Base-by-base conservation (phyloP, 1,139 yeast species). In the Debaryomyces sp. region DNA sequence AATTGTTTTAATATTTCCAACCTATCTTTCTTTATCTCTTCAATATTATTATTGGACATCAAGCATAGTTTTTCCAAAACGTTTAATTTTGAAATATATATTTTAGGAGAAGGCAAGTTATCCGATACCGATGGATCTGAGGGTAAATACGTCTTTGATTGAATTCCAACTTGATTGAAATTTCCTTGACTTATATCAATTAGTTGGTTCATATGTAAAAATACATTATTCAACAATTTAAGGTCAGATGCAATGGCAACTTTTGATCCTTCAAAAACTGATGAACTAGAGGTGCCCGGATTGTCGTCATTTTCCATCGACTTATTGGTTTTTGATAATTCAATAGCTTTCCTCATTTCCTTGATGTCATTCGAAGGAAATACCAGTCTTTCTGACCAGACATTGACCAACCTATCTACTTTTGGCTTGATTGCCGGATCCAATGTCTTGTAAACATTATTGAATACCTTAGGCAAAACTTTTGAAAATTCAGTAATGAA, bases 311-410 rank as follows among this genome's bases (percentile, higher is more conserved):
- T 13, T 8, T 36, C 53, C 7, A 49, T 41, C 13, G 44, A 3
- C 18, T 51, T 41, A 17, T 51, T 46, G 26, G 48, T 45, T 6
- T 54, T 48, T 18, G 65, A 60, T 43, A 59, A 51, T 26, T 66
- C 65, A 7, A 80, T 57, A 1, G 73, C 68, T 10, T 56, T 59
- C 39, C 70, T 73, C 58, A 87, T 71, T n/a, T 64, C 65, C 7
- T 63, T 61, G 43, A 85, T 71, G 22, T 77, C 81, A 1, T 60
- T 60, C 0, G 62, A 59, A 2, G 73, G 54, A 56, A 87, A 89
- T 1, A 90, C 80, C 23, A 64, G 62, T 45, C 97, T 71, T 50
- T 88, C 88, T 46, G 77, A 77, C 96, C 96, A 88, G 13, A 90
- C 95, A 42, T 74, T 80, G 1, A 89, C 73, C 23, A 89, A 82